Evolutionary conservation across 2,329 filamentous ascomycete species (phyloP).

Genomic region (Pseudogymnoascus sp.): DNA sequence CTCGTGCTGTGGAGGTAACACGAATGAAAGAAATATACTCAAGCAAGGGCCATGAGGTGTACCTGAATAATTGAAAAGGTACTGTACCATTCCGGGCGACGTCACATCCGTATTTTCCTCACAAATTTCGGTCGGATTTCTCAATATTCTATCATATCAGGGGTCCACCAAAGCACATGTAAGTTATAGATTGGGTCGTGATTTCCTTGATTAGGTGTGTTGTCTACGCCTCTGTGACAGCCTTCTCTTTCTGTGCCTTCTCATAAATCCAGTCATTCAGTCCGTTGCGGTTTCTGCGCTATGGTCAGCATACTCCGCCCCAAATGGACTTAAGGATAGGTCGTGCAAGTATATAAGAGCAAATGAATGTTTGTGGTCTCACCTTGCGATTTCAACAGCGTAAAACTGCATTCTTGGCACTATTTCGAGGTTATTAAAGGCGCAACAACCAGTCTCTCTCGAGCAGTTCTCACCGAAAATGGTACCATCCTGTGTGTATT

Average conservation of each 20-base stretch:
- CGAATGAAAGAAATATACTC: neutral
- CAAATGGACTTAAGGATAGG: neutral
- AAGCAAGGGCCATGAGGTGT: neutral
- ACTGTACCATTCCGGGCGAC: neutral
- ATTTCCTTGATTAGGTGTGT: neutral
- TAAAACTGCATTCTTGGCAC: conserved; percentile 71
- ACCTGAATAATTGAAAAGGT: neutral
- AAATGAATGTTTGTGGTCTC: conserved; percentile 23
- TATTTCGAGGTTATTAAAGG: conserved; percentile 20
- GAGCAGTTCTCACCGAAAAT: conserved; percentile 68
- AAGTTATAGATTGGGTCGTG: neutral
- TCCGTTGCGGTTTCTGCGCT: conserved; percentile 64
- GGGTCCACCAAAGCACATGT: neutral
- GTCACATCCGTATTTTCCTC: neutral
- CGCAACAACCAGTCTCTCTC: neutral
- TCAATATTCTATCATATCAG: neutral
- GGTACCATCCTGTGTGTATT: conserved; percentile 82
- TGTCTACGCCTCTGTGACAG: conserved; percentile 1
- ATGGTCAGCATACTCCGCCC: conserved; percentile 1
- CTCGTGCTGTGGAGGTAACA: neutral
- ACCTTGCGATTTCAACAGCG: conserved; percentile 66
- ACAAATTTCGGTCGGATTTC: neutral
- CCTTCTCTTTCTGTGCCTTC: conserved; percentile 49
- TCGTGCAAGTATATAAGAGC: neutral
- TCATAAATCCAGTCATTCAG: conserved; percentile 98